Base-by-base conservation (phyloP, 495 filamentous ascomycete genomes). In the Stereocaulon alpinum region DNA sequence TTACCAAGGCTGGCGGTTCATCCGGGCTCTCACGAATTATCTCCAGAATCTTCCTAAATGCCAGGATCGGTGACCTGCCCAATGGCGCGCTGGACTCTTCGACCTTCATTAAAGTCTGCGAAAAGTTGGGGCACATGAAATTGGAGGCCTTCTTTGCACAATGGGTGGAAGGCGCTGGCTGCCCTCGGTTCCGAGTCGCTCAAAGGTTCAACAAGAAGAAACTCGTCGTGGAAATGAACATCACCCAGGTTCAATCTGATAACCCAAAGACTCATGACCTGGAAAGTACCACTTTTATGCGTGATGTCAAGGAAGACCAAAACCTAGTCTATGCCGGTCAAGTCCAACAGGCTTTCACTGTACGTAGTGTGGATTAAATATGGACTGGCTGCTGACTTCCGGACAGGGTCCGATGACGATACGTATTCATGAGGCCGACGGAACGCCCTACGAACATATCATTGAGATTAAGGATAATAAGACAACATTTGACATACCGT, bases 181-280 rank as follows among this genome's bases (percentile, higher is more conserved):
- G 91, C 66, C 94, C 94, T 6, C 80, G 79, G 24, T 91, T 99
- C 64, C 75, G 83, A 32, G 86, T 93, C 52, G 86, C 80, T 18
- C 91, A 96, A 62, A 80, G 83, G 29, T 97, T 99, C 72, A 99
- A 97, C 64, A 97, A 97, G 76, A 99, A 99, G 72, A 88, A 94
- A 65, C 79, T 96, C 37, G 89, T 91, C 17, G 88, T 99, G 3
- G 91, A 96, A 69, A 91, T 99, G 82, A 83, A 80, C 56, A 92
- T 99, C 62, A 79, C 77, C 47, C 94, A 99, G 68, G 79, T 80
- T 2, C 93, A 96, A 68, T 77, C 69, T 17, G 77, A 83, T 6
- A 75, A 73, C 27, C 63, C 70, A 18, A 68, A 69, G 68, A 68
- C 79, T 62, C 72, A 77, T 51, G 75, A 80, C 41, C 72, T 80